A percentile compares a stretch with the other conserved stretches of the same genome.
Evolutionary conservation across 2,329 filamentous ascomycete species (phyloP).

Genomic region (Ceratocystis variospora): DNA sequence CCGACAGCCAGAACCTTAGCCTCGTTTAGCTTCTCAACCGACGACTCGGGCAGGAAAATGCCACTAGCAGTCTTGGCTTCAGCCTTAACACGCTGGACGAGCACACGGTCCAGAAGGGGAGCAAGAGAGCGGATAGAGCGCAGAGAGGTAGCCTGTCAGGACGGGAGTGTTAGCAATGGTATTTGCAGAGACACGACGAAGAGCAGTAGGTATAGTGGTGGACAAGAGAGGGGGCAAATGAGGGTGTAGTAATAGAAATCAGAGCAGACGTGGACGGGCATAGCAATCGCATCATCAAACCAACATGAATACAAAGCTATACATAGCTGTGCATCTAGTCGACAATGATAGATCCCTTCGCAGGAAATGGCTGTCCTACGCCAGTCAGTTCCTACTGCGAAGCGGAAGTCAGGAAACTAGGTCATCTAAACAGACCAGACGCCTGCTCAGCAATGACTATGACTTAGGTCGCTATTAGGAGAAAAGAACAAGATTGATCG

Average conservation of each 20-base stretch:
- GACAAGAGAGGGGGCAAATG: neutral
- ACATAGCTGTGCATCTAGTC: too few relatives aligned
- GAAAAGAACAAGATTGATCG: neutral
- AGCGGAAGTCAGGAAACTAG: too few relatives aligned
- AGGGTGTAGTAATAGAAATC: too few relatives aligned
- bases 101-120: conserved; percentile 92
- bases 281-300: too few relatives aligned
- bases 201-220: neutral
- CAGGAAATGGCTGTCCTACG: too few relatives aligned
- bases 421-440: too few relatives aligned
- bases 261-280: too few relatives aligned
- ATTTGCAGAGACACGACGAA: neutral
- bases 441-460: too few relatives aligned
- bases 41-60: conserved; percentile 94
- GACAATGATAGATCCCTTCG: too few relatives aligned
- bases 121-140: conserved; percentile 91
- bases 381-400: too few relatives aligned
- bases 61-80: conserved; percentile 92
- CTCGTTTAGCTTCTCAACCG: conserved; percentile 97
- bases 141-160: conserved; percentile 52
- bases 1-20: conserved; percentile 92
- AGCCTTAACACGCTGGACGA: conserved; percentile 95
- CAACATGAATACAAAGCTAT: too few relatives aligned
- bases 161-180: neutral
- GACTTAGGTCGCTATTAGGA: too few relatives aligned